These are phyloP conservation scores for Calycina herbarum DNA, from an alignment of 2,329 filamentous ascomycete species.

Conservation along the genomic window DNA sequence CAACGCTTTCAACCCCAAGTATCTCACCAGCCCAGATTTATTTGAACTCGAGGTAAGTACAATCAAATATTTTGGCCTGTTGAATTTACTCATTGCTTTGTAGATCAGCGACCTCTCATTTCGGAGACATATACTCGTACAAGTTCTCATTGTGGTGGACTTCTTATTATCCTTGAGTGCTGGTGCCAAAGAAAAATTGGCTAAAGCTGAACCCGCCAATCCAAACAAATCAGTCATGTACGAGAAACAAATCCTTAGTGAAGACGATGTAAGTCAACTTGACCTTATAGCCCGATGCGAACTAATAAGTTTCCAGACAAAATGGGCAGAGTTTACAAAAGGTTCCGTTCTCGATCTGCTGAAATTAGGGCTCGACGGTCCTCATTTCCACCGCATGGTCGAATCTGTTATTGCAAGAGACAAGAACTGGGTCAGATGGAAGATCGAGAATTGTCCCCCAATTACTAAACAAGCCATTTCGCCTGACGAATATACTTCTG, in stretches of 20 bases:
- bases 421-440: conserved; percentile 99
- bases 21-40: conserved; percentile 93
- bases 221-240: conserved; percentile 82
- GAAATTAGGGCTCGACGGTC: conserved; percentile 76
- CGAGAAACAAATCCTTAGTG: conserved; percentile 68
- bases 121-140: conserved; percentile 88
- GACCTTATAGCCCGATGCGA: neutral
- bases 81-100: conserved; percentile 30
- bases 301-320: conserved; percentile 52
- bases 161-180: conserved; percentile 90
- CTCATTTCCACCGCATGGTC: conserved; percentile 94
- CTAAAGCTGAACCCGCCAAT: conserved; percentile 61
- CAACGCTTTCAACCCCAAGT: conserved; percentile 92
- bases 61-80: neutral
- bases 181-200: conserved; percentile 76
- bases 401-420: conserved; percentile 93
- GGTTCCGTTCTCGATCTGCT: conserved; percentile 79
- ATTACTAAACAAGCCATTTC: conserved; percentile 77
- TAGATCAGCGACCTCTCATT: conserved; percentile 93
- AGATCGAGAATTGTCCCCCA: conserved; percentile 86
- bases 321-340: conserved; percentile 82
- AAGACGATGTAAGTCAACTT: conserved; percentile 70
- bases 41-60: conserved; percentile 83
- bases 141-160: conserved; percentile 90
- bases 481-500: conserved; percentile 66